Evolutionary conservation across 148 eudicot species (phyloP).

Genomic region (Diospyros kaki): DNA sequence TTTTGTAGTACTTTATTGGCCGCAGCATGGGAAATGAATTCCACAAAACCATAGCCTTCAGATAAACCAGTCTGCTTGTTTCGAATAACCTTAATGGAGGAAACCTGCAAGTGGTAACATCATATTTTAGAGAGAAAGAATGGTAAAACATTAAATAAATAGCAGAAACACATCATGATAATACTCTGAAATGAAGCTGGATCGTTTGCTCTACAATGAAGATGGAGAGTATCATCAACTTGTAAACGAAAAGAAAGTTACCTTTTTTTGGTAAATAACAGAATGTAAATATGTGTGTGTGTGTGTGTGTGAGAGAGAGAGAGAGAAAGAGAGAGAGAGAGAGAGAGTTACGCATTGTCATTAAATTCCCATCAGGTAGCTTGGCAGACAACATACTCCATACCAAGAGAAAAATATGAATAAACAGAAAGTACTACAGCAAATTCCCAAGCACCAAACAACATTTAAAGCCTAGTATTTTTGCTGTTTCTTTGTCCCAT

Average conservation of each 20-base stretch:
- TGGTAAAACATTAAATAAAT: neutral
- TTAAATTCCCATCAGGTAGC: too few species aligned
- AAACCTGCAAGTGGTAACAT: constrained; percentile 37
- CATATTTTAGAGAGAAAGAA: constrained; percentile 7
- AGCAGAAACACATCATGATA: neutral
- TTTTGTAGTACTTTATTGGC: constrained; percentile 78
- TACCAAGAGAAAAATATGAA: neutral
- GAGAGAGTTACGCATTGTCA: too few species aligned
- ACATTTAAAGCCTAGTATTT: too few species aligned
- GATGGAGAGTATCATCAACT: neutral
- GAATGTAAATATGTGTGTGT: too few species aligned
- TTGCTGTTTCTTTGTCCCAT: too few species aligned
- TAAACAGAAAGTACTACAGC: too few species aligned
- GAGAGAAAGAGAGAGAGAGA: too few species aligned
- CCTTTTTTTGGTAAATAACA: neutral
- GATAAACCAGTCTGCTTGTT: constrained; percentile 79
- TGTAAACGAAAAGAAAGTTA: neutral
- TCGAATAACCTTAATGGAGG: constrained; percentile 78
- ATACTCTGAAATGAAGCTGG: neutral
- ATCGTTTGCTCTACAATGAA: neutral
- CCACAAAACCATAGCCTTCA: constrained; percentile 97
- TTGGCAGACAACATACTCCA: neutral
- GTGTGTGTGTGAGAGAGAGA: too few species aligned
- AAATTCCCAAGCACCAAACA: too few species aligned
- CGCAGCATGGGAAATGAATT: constrained; percentile 58